phyloP scores from a whole-genome alignment of 768 basidiomycete genomes.

The Tylopilus felleus region DNA sequence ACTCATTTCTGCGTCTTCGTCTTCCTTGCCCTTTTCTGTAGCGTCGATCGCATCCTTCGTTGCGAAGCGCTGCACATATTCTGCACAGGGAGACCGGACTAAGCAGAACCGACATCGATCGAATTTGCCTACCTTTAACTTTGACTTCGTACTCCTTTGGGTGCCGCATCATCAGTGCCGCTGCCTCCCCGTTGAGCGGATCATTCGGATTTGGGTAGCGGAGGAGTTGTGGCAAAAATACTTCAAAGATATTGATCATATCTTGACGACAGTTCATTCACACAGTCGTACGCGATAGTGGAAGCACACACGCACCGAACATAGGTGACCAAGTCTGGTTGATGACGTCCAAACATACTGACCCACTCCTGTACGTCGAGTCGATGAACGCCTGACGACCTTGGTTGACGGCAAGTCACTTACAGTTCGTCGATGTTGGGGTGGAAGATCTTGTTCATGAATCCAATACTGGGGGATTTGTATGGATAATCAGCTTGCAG shows the following conservation, averaged over 20 bases:
- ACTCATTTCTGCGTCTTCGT: constrained; percentile 85
- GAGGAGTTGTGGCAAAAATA: constrained; percentile 93
- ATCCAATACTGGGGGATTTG: constrained; percentile 98
- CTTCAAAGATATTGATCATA: constrained; percentile 99
- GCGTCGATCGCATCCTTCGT: constrained; percentile 88
- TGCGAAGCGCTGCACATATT: constrained; percentile 94
- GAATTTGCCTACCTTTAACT: constrained; percentile 68
- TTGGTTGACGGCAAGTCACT: constrained; percentile 32
- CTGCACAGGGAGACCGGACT: constrained; percentile 37
- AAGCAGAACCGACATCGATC: not conserved
- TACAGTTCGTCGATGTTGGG: constrained; percentile 99
- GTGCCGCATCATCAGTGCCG: constrained; percentile 94
- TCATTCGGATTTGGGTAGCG: constrained; percentile 99
- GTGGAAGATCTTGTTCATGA: constrained; percentile 99
- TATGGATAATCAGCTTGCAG: constrained; percentile 98
- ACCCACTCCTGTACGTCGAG: constrained; percentile 70
- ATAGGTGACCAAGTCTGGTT: constrained; percentile 99
- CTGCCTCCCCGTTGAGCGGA: constrained; percentile 96
- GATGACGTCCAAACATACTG: constrained; percentile 97
- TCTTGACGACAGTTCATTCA: constrained; percentile 46
- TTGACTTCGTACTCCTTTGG: constrained; percentile 93
- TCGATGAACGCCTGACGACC: constrained; percentile 6
- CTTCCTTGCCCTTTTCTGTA: constrained; percentile 54
- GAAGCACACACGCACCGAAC: constrained; percentile 70
- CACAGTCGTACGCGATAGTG: not conserved